phyloP scores from a whole-genome alignment of 148 eudicot species.

The Rhododendron williamsianum region DNA sequence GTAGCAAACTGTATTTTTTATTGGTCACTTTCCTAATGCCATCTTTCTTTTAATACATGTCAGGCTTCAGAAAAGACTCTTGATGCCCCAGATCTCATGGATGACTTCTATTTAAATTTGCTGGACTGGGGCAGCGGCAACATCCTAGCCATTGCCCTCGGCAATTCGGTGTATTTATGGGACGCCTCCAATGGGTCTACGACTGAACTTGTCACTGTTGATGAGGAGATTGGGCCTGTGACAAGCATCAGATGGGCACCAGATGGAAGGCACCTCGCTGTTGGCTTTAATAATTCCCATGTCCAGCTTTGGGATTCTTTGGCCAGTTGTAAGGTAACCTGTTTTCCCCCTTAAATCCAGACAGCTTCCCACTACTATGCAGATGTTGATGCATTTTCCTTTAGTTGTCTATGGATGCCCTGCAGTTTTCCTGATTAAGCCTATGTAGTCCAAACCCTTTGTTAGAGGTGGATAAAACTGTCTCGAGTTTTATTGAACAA shows the following conservation, averaged over 20 bases:
- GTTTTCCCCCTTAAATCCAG: background rate
- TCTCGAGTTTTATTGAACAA: too few species aligned
- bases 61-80: conserved; percentile 3
- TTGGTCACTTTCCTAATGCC: too few species aligned
- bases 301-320: conserved; percentile 41
- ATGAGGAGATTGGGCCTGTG: conserved; percentile 36
- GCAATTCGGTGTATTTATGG: conserved; percentile 37
- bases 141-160: conserved; percentile 39
- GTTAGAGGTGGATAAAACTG: too few species aligned
- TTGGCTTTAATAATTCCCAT: conserved; percentile 39
- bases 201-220: conserved; percentile 27
- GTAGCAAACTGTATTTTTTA: too few species aligned
- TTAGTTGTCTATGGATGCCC: too few species aligned
- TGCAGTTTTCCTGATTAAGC: too few species aligned
- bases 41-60: too few species aligned
- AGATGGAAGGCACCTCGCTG: conserved; percentile 45
- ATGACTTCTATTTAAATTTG: conserved; percentile 42
- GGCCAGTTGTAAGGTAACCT: conserved; percentile 16
- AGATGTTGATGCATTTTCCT: too few species aligned
- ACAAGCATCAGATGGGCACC: conserved; percentile 48
- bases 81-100: conserved; percentile 44
- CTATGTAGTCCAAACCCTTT: too few species aligned
- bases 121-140: conserved; percentile 43
- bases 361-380: too few species aligned
- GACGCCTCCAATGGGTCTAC: conserved; percentile 31